Conservation (phyloP, 2,329 filamentous ascomycete species). For the Colletotrichum destructivum region DNA sequence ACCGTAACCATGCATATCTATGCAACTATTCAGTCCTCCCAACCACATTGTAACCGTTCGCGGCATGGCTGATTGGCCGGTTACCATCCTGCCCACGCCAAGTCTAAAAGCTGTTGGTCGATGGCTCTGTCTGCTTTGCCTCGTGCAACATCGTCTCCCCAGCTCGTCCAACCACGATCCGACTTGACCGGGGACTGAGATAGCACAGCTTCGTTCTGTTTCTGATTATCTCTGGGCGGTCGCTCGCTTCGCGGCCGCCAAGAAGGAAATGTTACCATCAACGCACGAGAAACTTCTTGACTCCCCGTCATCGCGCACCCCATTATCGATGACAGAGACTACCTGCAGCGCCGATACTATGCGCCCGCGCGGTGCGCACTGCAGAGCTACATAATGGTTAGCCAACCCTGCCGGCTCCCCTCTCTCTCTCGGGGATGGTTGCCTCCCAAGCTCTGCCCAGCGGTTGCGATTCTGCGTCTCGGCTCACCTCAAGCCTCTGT, state of each 20-base stretch:
- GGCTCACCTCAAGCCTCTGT: neutral
- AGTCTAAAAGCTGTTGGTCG: neutral
- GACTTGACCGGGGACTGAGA: neutral
- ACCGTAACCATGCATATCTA: neutral
- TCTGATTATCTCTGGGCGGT: constrained; percentile 21
- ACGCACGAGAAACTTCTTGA: neutral
- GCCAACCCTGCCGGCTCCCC: neutral
- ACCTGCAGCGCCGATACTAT: neutral
- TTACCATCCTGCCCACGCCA: neutral
- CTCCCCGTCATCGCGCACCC: neutral
- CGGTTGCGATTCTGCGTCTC: neutral
- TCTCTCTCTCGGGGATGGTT: neutral
- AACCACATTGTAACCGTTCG: neutral
- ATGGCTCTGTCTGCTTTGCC: neutral
- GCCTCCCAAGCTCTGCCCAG: neutral
- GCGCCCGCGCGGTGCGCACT: neutral
- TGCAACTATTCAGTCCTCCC: neutral
- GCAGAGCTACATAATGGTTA: constrained; percentile 2
- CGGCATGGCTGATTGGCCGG: neutral
- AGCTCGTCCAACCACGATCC: neutral
- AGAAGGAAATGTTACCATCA: constrained; percentile 5
- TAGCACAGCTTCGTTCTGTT: too few relatives aligned
- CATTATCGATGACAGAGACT: neutral
- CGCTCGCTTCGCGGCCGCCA: constrained; percentile 17
- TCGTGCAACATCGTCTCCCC: neutral